Evolutionary conservation across 345 rosid species (phyloP).

Genomic region (Jatropha curcas): DNA sequence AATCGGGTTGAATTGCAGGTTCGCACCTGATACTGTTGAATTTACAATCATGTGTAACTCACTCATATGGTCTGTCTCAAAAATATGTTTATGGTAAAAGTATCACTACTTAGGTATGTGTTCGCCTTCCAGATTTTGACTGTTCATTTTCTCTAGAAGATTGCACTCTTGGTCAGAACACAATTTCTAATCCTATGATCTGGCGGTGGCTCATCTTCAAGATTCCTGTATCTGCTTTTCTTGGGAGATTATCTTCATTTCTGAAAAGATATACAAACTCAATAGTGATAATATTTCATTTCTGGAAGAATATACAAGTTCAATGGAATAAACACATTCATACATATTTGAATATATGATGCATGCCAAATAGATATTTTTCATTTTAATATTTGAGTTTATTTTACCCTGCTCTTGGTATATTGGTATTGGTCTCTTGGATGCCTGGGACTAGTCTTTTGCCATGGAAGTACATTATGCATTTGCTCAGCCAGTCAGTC

Average conservation of each 20-base stretch:
- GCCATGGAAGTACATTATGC: no score
- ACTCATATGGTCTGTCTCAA: not conserved
- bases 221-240: constrained; percentile 12
- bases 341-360: no score
- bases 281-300: constrained; percentile 20
- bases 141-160: constrained; percentile 26
- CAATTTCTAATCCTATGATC: constrained; percentile 16
- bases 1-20: not conserved
- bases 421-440: no score
- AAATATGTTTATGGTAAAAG: not conserved
- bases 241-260: constrained; percentile 18
- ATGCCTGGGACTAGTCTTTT: no score
- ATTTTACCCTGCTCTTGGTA: no score
- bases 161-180: constrained; percentile 26
- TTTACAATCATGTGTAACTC: not conserved
- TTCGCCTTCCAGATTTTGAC: constrained; percentile 30
- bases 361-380: constrained; percentile 1
- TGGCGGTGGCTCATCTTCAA: constrained; percentile 5
- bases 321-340: constrained; percentile 37
- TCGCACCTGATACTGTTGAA: not conserved
- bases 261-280: constrained; percentile 36
- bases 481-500: no score
- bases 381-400: not conserved
- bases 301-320: constrained; percentile 39
- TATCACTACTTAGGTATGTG: not conserved